Percentiles rank a stretch among this genome's conserved stretches.
Conservation (phyloP, 768 basidiomycete species). For the Tricholoma flavovirens region DNA sequence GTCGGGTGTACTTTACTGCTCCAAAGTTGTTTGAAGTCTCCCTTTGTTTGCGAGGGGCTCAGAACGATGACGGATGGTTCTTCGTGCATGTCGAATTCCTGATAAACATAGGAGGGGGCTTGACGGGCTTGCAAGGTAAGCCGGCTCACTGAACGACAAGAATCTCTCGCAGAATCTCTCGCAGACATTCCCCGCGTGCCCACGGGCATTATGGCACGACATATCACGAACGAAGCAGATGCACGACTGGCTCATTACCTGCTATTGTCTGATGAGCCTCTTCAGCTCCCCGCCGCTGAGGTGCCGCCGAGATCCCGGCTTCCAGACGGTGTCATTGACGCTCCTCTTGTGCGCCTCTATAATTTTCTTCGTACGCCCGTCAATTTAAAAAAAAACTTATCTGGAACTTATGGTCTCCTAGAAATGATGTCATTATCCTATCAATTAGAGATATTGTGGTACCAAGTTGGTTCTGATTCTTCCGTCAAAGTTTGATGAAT, state of each 20-base stretch:
- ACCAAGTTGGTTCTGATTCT: slow-evolving; percentile 41
- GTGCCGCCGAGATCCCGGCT: slow-evolving; percentile 45
- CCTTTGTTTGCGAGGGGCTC: slow-evolving; percentile 66
- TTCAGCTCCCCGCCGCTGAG: slow-evolving; percentile 32
- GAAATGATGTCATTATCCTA: slow-evolving; percentile 92
- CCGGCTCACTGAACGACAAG: background rate
- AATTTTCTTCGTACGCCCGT: slow-evolving; percentile 78
- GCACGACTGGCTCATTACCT: slow-evolving; percentile 60
- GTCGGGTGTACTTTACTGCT: slow-evolving; percentile 73
- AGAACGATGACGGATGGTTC: slow-evolving; percentile 77
- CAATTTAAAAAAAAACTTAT: background rate
- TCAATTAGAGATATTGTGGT: slow-evolving; percentile 85
- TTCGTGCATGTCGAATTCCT: slow-evolving; percentile 74
- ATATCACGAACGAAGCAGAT: slow-evolving; percentile 72
- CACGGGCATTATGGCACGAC: slow-evolving; percentile 52
- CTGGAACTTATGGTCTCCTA: slow-evolving; percentile 22
- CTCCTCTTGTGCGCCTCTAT: slow-evolving; percentile 79
- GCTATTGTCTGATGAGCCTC: slow-evolving; percentile 36
- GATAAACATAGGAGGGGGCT: slow-evolving; percentile 67
- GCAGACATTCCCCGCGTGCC: slow-evolving; percentile 74
- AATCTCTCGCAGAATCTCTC: background rate
- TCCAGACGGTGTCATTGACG: slow-evolving; percentile 60
- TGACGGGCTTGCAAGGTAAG: slow-evolving; percentile 64
- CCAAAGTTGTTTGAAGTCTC: slow-evolving; percentile 70
- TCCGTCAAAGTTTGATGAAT: slow-evolving; percentile 3